These are phyloP conservation scores for Sistotremastrum suecicum DNA, from an alignment of 768 basidiomycete genomes.

Conservation along the genomic window DNA sequence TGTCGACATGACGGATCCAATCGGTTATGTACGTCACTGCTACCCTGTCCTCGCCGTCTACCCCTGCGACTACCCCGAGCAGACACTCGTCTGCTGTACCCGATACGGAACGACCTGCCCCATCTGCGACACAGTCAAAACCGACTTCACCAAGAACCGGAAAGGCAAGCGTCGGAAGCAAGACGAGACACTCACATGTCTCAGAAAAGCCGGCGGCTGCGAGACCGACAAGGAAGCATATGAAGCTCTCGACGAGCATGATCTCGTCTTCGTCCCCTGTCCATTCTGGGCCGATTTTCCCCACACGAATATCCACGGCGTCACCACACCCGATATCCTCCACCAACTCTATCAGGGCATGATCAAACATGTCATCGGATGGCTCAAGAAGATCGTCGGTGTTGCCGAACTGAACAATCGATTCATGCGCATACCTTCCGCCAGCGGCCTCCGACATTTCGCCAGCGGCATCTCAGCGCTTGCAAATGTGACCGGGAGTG, in stretches of 20 bases:
- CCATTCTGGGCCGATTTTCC: constrained; percentile 18
- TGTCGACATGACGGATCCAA: constrained; percentile 17
- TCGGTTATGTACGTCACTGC: constrained; percentile 25
- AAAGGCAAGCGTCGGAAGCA: too few species aligned
- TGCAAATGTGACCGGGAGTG: constrained; percentile 18
- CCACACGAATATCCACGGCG: constrained; percentile 13
- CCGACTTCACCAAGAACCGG: too few species aligned
- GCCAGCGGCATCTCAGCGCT: constrained; percentile 21
- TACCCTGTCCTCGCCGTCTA: constrained; percentile 15
- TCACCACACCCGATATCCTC: constrained; percentile 20
- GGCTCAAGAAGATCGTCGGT: constrained; percentile 16
- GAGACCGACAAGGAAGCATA: too few species aligned
- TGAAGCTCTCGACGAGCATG: too few species aligned
- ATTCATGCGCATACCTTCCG: constrained; percentile 18
- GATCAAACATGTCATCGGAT: constrained; percentile 20
- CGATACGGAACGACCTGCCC: too few species aligned
- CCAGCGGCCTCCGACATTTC: constrained; percentile 21
- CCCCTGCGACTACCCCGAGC: constrained; percentile 12
- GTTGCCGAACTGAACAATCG: constrained; percentile 22
- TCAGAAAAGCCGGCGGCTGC: too few species aligned
- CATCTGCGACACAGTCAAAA: too few species aligned
- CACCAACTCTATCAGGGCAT: constrained; percentile 24
- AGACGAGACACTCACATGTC: too few species aligned
- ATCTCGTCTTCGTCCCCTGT: constrained; percentile 2
- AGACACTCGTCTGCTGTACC: constrained; percentile 9